A percentile compares a stretch with the other conserved stretches of the same genome.
Evolutionary conservation across 208 protist species (phyloP).

Genomic region (Crithidia sp.): DNA sequence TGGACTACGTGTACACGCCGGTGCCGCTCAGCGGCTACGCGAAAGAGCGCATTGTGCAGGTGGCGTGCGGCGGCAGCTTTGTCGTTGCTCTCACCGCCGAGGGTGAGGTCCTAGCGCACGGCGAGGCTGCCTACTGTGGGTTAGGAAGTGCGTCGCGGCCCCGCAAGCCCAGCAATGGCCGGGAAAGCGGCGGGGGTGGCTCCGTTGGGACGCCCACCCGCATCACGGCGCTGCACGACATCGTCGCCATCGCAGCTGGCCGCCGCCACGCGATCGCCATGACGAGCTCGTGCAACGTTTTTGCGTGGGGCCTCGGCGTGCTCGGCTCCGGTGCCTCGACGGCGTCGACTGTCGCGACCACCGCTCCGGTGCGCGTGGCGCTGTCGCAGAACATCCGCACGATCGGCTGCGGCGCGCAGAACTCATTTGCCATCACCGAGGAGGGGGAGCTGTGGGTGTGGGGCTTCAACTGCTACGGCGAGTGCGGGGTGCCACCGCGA

Average conservation of each 20-base stretch:
- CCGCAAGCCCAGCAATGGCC: not conserved
- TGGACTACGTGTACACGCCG: slow-evolving; percentile 45
- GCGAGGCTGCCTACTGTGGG: slow-evolving; percentile 67
- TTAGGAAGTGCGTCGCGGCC: slow-evolving; percentile 15
- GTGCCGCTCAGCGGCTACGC: slow-evolving; percentile 40
- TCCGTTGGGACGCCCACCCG: slow-evolving; percentile 25
- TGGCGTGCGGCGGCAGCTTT: slow-evolving; percentile 82
- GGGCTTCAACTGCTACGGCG: slow-evolving; percentile 58
- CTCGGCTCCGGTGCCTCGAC: slow-evolving; percentile 31
- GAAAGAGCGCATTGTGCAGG: slow-evolving; percentile 46
- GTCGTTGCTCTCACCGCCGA: slow-evolving; percentile 58
- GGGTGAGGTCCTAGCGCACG: slow-evolving; percentile 64
- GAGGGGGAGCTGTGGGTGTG: slow-evolving; percentile 77
- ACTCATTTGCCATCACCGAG: slow-evolving; percentile 70
- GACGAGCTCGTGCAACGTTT: slow-evolving; percentile 52
- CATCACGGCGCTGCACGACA: slow-evolving; percentile 36
- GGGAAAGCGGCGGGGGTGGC: not conserved
- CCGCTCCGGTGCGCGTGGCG: slow-evolving; percentile 49
- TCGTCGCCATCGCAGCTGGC: slow-evolving; percentile 64
- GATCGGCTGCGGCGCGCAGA: slow-evolving; percentile 69
- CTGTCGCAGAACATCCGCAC: slow-evolving; percentile 54
- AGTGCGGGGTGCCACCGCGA: slow-evolving; percentile 50
- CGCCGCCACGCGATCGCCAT: slow-evolving; percentile 68
- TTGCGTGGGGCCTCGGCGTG: slow-evolving; percentile 66
- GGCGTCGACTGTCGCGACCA: not conserved